phyloP scores from a whole-genome alignment of 2,329 filamentous ascomycete species.

The Ceratocystis smalleyi region DNA sequence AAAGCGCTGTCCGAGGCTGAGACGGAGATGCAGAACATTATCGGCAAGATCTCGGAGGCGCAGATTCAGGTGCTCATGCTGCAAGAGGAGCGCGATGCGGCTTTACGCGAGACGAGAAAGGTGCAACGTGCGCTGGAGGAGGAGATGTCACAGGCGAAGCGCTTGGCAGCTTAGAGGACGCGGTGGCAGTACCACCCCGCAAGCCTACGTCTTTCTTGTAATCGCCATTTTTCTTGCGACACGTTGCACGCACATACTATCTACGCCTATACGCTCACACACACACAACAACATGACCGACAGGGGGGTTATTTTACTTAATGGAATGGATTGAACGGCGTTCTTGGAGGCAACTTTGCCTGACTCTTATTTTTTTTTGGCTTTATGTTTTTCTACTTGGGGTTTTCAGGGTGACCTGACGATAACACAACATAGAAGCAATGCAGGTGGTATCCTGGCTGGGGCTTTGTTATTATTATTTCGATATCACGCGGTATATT shows the following conservation, averaged over 20 bases:
- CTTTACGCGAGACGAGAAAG: slow-evolving; percentile 53
- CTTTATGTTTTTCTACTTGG: no score
- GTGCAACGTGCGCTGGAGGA: slow-evolving; percentile 51
- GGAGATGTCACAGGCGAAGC: slow-evolving; percentile 30
- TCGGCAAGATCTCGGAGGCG: slow-evolving; percentile 62
- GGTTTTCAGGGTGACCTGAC: no score
- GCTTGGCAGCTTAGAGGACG: slow-evolving; percentile 5
- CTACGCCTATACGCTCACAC: background rate
- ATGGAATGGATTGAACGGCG: no score
- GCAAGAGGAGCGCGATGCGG: slow-evolving; percentile 59
- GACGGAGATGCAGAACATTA: slow-evolving; percentile 67
- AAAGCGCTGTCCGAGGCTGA: slow-evolving; percentile 46
- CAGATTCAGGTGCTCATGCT: slow-evolving; percentile 73
- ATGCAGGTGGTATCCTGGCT: no score
- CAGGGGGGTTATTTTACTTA: no score
- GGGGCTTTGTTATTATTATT: no score
- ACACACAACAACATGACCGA: background rate
- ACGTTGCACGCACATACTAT: background rate
- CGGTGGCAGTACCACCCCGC: background rate
- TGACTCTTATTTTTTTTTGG: no score
- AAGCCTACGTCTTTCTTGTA: no score
- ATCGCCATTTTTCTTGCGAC: background rate
- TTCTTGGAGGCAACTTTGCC: no score
- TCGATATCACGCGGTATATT: no score
- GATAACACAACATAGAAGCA: no score